These are phyloP conservation scores for Aleurites moluccanus DNA, from an alignment of 441 rosid species.

Conservation along the genomic window DNA sequence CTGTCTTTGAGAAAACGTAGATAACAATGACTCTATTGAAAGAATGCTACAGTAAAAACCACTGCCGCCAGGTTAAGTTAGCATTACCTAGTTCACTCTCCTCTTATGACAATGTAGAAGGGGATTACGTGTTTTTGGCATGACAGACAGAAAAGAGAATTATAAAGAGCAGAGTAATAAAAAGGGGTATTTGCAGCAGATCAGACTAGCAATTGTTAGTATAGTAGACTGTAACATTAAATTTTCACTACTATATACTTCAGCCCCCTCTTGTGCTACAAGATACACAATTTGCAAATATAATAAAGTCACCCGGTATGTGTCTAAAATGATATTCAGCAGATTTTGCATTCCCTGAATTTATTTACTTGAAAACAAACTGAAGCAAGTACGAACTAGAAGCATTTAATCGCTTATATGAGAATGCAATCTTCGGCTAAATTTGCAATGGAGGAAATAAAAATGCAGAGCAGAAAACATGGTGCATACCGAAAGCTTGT, in stretches of 20 bases:
- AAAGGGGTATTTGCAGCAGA: too few relatives aligned
- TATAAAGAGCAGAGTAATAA: too few relatives aligned
- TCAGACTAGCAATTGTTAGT: too few relatives aligned
- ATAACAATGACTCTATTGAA: too few relatives aligned
- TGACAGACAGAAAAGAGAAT: too few relatives aligned
- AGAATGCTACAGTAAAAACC: too few relatives aligned
- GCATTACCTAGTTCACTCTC: too few relatives aligned
- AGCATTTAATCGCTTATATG: not conserved
- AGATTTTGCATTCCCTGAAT: not conserved
- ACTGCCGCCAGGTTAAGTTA: too few relatives aligned
- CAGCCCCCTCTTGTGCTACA: not conserved
- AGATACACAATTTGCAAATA: not conserved
- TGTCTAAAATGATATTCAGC: not conserved
- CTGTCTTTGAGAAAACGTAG: too few relatives aligned
- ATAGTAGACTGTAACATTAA: too few relatives aligned
- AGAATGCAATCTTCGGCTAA: not conserved
- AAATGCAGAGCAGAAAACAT: not conserved
- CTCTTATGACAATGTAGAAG: too few relatives aligned
- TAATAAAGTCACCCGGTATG: not conserved
- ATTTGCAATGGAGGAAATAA: not conserved
- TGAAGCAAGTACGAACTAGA: not conserved
- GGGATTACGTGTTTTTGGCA: too few relatives aligned
- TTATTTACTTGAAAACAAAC: not conserved
- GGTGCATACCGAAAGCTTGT: slow-evolving; percentile 50
- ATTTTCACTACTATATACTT: not conserved